phyloP scores from a whole-genome alignment of 2,329 filamentous ascomycete genomes.

The Fonsecaea pugnacius region DNA sequence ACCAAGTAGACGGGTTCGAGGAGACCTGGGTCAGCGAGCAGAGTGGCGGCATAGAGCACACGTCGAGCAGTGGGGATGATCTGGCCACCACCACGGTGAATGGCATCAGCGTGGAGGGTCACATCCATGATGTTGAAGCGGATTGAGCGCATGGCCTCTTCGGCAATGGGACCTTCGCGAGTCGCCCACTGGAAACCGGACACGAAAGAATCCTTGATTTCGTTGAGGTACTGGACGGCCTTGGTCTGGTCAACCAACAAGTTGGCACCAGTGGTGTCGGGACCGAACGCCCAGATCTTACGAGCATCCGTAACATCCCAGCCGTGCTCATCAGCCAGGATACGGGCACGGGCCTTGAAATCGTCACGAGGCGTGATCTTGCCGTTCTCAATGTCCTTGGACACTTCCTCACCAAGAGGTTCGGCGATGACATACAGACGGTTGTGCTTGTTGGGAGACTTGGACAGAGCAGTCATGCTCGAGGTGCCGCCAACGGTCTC shows the following conservation, averaged over 20 bases:
- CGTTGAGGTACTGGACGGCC: slow-evolving; percentile 99
- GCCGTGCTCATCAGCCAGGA: slow-evolving; percentile 93
- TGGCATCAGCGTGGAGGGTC: slow-evolving; percentile 98
- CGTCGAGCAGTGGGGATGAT: slow-evolving; percentile 97
- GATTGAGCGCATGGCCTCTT: slow-evolving; percentile 96
- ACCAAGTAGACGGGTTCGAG: slow-evolving; percentile 98
- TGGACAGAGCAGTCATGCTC: slow-evolving; percentile 95
- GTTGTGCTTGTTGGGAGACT: slow-evolving; percentile 99
- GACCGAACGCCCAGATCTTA: slow-evolving; percentile 99
- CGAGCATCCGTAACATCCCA: slow-evolving; percentile 99
- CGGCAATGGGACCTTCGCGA: slow-evolving; percentile 93
- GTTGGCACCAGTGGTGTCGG: slow-evolving; percentile 97
- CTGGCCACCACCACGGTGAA: slow-evolving; percentile 99
- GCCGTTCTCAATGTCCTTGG: slow-evolving; percentile 85
- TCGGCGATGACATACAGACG: slow-evolving; percentile 95
- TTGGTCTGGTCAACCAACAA: slow-evolving; percentile 99
- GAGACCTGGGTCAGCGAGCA: slow-evolving; percentile 88
- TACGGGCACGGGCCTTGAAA: slow-evolving; percentile 96
- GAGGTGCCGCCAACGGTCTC: slow-evolving; percentile 87
- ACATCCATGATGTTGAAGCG: slow-evolving; percentile 99
- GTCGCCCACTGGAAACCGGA: slow-evolving; percentile 99
- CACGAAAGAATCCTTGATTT: slow-evolving; percentile 99
- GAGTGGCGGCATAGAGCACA: slow-evolving; percentile 90
- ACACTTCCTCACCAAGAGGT: slow-evolving; percentile 89
- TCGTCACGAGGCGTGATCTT: slow-evolving; percentile 95